Evolutionary conservation across 768 basidiomycete genomes (phyloP).

Genomic region (Naganishia friedmannii): DNA sequence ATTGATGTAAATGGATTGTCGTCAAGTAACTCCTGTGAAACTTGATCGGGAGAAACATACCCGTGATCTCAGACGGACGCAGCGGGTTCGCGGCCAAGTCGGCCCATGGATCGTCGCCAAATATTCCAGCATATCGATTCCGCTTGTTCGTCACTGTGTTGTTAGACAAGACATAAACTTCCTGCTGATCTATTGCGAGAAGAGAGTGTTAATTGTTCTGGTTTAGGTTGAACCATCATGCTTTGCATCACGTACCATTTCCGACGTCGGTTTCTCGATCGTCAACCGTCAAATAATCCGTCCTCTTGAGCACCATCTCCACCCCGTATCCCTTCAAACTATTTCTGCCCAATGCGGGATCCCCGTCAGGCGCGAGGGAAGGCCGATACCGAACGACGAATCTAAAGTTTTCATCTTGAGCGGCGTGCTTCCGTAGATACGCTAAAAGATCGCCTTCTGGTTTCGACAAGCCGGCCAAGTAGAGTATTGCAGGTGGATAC

Average conservation of each 20-base stretch:
- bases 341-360: background rate
- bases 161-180: background rate
- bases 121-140: slow-evolving; percentile 26
- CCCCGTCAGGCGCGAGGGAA: slow-evolving; percentile 43
- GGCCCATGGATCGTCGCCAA: slow-evolving; percentile 45
- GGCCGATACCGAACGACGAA: slow-evolving; percentile 75
- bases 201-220: background rate
- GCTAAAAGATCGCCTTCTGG: slow-evolving; percentile 71
- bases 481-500: slow-evolving; percentile 69
- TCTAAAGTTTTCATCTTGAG: slow-evolving; percentile 59
- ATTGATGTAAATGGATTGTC: background rate
- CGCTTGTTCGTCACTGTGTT: slow-evolving; percentile 26
- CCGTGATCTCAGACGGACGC: slow-evolving; percentile 56
- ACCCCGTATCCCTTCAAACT: slow-evolving; percentile 87
- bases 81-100: slow-evolving; percentile 41
- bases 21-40: background rate
- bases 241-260: background rate
- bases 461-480: slow-evolving; percentile 64
- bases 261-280: slow-evolving; percentile 59
- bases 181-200: background rate
- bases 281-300: slow-evolving; percentile 90
- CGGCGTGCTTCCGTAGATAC: slow-evolving; percentile 61
- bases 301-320: slow-evolving; percentile 88
- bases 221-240: background rate
- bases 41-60: slow-evolving; percentile 50